These are phyloP conservation scores for Entomophthora muscae DNA, from an alignment of 371 early-diverging fungal genomes.

Conservation along the genomic window DNA sequence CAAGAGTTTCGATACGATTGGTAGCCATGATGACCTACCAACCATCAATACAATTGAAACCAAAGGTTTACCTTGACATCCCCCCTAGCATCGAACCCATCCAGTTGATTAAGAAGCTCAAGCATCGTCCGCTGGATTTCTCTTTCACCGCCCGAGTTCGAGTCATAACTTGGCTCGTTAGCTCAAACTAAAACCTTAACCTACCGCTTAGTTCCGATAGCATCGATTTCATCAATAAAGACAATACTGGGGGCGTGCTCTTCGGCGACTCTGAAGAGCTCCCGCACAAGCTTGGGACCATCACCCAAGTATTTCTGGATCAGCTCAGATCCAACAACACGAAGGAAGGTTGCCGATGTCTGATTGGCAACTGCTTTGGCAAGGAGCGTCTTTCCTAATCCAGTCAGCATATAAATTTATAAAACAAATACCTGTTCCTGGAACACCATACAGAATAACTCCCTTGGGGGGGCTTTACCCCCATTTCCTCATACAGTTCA, in stretches of 20 bases:
- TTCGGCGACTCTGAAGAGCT: conserved; percentile 98
- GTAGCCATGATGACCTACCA: too few species aligned
- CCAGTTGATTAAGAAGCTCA: conserved; percentile 98
- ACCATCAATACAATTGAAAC: conserved; percentile 99
- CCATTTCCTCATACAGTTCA: conserved; percentile 99
- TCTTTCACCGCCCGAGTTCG: conserved; percentile 93
- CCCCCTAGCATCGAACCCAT: conserved; percentile 99
- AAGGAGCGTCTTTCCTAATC: conserved; percentile 81
- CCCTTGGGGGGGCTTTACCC: conserved; percentile 99
- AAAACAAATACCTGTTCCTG: conserved; percentile 71
- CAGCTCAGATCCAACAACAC: conserved; percentile 99
- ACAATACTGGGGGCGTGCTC: conserved; percentile 99
- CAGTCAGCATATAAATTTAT: background rate
- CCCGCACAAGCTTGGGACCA: conserved; percentile 98
- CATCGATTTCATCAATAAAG: conserved; percentile 99
- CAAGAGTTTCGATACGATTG: conserved; percentile 96
- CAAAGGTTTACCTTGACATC: conserved; percentile 98
- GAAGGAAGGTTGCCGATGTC: conserved; percentile 98
- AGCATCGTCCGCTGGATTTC: conserved; percentile 99
- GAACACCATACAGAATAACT: conserved; percentile 98
- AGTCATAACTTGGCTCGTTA: conserved; percentile 54
- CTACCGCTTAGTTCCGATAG: conserved; percentile 93
- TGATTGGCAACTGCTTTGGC: conserved; percentile 99
- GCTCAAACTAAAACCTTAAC: conserved; percentile 92
- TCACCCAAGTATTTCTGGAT: conserved; percentile 99